Evolutionary conservation across 306 rosid genomes (phyloP).

Genomic region (Cyamopsis tetragonoloba): DNA sequence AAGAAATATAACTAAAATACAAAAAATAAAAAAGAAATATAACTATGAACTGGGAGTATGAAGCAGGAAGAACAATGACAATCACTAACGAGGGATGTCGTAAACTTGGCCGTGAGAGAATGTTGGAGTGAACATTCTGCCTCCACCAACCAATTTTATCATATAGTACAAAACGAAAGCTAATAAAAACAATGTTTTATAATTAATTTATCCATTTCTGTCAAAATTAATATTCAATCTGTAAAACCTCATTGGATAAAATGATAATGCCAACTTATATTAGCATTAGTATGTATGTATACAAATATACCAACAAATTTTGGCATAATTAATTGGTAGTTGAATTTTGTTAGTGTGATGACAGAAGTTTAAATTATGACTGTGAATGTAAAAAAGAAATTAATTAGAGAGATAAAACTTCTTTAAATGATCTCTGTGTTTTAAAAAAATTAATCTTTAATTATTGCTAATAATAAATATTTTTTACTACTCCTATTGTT

Average conservation of each 20-base stretch:
- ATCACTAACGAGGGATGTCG: not conserved
- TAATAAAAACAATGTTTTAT: not conserved
- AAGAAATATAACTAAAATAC: not conserved
- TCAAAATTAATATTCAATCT: not conserved
- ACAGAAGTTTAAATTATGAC: no score
- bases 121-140: not conserved
- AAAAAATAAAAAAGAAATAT: not conserved
- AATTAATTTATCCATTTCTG: not conserved
- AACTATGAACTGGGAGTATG: no score
- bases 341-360: no score
- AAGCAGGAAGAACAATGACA: not conserved
- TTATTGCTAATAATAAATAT: no score
- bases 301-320: no score
- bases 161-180: not conserved
- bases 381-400: no score
- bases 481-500: no score
- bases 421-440: no score
- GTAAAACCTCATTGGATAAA: not conserved
- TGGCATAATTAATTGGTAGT: no score
- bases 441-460: no score
- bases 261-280: not conserved
- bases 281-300: not conserved
- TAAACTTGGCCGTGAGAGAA: not conserved
- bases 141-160: not conserved
- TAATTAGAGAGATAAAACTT: no score